These are phyloP conservation scores for Penicillium freii DNA, from an alignment of 2,329 filamentous ascomycete genomes.

Conservation along the genomic window DNA sequence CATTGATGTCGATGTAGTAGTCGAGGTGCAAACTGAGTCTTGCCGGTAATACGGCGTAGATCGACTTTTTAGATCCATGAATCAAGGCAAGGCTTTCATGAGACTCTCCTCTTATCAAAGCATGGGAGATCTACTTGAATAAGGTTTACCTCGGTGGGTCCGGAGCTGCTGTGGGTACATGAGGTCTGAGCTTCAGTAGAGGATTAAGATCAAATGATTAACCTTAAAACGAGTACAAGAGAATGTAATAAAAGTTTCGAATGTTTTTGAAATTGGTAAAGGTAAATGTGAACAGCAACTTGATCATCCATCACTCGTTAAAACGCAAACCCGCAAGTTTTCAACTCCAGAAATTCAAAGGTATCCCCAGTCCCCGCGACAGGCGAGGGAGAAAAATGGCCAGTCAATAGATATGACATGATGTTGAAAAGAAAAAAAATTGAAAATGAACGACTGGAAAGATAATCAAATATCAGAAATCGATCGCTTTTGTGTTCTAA, in stretches of 20 bases:
- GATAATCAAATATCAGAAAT: constrained; percentile 7
- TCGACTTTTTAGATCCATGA: no score
- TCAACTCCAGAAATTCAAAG: constrained; percentile 20
- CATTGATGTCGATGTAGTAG: neutral
- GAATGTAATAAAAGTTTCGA: constrained; percentile 4
- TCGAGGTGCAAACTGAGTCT: neutral
- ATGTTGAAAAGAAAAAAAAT: neutral
- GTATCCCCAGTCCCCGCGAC: constrained; percentile 17
- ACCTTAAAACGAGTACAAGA: neutral
- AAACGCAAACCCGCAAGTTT: constrained; percentile 4
- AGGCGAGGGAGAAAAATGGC: constrained; percentile 10
- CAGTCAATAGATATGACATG: constrained; percentile 11
- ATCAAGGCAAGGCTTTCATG: no score
- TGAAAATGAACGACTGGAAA: neutral
- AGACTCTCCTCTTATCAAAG: no score
- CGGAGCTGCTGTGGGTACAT: neutral
- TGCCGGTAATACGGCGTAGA: neutral
- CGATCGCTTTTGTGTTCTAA: constrained; percentile 19
- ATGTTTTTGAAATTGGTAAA: constrained; percentile 16
- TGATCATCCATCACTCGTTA: constrained; percentile 15
- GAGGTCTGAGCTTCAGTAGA: neutral
- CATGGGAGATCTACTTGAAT: neutral
- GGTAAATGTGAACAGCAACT: constrained; percentile 5
- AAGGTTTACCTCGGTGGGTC: neutral
- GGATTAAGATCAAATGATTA: neutral